These are phyloP conservation scores for Leishmania aethiopica DNA, from an alignment of 208 protist species.

Conservation along the genomic window DNA sequence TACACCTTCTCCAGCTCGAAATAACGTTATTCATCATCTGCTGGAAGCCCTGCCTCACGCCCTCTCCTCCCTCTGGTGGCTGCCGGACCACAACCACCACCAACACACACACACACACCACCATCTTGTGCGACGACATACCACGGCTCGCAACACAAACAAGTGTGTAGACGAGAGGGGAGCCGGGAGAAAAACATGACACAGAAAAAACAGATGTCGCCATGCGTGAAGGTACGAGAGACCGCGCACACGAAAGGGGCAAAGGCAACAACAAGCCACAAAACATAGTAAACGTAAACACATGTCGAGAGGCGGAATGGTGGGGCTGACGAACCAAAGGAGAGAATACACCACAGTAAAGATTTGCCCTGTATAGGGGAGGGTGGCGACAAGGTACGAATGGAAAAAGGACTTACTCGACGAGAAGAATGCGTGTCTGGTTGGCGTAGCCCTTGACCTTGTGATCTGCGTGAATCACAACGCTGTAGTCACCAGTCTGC, in stretches of 20 bases:
- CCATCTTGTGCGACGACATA: background rate
- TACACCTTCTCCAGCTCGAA: background rate
- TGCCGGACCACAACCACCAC: background rate
- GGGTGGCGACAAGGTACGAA: background rate
- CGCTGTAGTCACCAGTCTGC: slow-evolving; percentile 61
- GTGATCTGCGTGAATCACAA: slow-evolving; percentile 84
- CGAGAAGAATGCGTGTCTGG: slow-evolving; percentile 77
- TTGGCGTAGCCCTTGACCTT: slow-evolving; percentile 90
- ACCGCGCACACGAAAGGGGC: background rate
- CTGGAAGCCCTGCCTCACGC: background rate
- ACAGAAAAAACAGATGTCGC: background rate
- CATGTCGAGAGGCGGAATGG: background rate
- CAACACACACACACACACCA: background rate
- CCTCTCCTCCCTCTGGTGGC: background rate
- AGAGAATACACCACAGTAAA: background rate
- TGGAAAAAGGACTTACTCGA: slow-evolving; percentile 29
- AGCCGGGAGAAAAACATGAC: background rate
- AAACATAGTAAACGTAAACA: background rate
- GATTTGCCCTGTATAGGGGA: background rate
- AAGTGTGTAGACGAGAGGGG: background rate
- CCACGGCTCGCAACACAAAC: background rate
- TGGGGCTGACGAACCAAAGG: background rate
- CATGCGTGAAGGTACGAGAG: background rate
- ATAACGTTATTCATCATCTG: background rate
- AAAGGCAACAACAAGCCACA: background rate